These are phyloP conservation scores for Pontederia paniculata DNA, from an alignment of 176 grass and related monocot genomes.

Conservation along the genomic window DNA sequence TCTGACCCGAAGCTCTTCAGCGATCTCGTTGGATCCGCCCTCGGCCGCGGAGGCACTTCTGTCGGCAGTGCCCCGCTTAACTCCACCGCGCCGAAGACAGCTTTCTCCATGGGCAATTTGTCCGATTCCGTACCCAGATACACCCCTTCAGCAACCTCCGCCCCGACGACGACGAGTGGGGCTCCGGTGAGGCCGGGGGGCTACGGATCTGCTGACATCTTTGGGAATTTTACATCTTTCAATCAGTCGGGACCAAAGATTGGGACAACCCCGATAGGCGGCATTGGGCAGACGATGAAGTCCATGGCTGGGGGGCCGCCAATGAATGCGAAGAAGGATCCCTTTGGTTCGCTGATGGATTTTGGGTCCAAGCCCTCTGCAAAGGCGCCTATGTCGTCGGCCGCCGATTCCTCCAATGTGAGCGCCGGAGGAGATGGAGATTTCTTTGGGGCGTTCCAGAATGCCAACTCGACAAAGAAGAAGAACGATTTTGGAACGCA, in stretches of 20 bases:
- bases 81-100: slow-evolving; percentile 31
- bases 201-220: slow-evolving; percentile 21
- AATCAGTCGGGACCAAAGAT: slow-evolving; percentile 5
- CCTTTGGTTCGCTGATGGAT: slow-evolving; percentile 66
- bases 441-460: slow-evolving; percentile 46
- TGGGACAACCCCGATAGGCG: neutral
- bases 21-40: slow-evolving; percentile 75
- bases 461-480: slow-evolving; percentile 23
- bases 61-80: slow-evolving; percentile 55
- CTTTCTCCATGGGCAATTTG: slow-evolving; percentile 75
- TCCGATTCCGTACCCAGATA: slow-evolving; percentile 60
- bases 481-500: neutral
- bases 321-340: slow-evolving; percentile 57
- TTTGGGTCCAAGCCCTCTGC: slow-evolving; percentile 40
- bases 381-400: slow-evolving; percentile 28
- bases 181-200: slow-evolving; percentile 18
- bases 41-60: slow-evolving; percentile 38
- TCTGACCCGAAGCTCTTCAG: slow-evolving; percentile 71
- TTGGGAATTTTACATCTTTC: slow-evolving; percentile 11
- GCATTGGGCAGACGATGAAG: slow-evolving; percentile 37
- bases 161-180: slow-evolving; percentile 4
- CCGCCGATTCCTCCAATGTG: slow-evolving; percentile 20
- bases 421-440: slow-evolving; percentile 1
- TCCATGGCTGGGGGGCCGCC: slow-evolving; percentile 28
- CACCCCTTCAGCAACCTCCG: slow-evolving; percentile 16